These are phyloP conservation scores for Plantago coronopus DNA, from an alignment of 305 asterid species.

Conservation along the genomic window DNA sequence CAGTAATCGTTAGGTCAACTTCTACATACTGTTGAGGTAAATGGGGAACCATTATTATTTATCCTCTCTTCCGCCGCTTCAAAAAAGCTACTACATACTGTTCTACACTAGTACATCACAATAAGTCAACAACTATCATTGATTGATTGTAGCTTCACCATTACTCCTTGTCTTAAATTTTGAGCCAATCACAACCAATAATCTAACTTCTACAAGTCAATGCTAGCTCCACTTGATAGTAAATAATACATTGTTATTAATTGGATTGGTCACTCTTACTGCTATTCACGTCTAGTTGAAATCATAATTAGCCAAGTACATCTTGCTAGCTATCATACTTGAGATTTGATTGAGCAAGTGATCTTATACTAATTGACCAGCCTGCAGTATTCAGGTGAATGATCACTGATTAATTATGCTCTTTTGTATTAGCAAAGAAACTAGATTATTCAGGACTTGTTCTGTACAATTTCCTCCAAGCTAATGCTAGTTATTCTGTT, in stretches of 20 bases:
- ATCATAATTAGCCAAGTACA: neutral
- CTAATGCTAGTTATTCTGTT: neutral
- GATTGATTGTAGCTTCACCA: neutral
- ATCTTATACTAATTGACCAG: neutral
- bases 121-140: neutral
- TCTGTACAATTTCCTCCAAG: neutral
- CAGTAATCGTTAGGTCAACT: too few species aligned
- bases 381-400: neutral
- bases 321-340: neutral
- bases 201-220: neutral
- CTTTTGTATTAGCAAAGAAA: neutral
- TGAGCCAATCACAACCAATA: too few species aligned
- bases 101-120: too few species aligned
- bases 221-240: neutral
- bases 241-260: too few species aligned
- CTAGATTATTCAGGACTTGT: neutral
- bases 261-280: neutral
- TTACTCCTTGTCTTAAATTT: neutral
- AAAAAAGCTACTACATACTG: too few species aligned
- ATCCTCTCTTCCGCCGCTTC: too few species aligned
- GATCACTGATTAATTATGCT: too few species aligned
- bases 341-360: neutral
- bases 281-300: too few species aligned
- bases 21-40: too few species aligned
- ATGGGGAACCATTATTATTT: too few species aligned